Conservation (phyloP, 345 rosid species). For the Gossypium rotundifolium region DNA sequence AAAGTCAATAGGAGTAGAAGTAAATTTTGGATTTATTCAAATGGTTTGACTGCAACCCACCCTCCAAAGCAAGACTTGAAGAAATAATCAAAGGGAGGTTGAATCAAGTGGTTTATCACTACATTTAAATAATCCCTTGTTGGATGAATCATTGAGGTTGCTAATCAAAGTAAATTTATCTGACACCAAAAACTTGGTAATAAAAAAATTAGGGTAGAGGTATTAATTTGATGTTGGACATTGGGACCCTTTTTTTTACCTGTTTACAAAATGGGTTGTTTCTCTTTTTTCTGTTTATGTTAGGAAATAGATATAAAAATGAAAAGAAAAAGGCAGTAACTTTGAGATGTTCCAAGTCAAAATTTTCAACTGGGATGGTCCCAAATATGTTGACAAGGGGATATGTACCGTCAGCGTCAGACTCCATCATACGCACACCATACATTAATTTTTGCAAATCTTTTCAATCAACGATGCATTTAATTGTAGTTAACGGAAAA, state of each 20-base stretch:
- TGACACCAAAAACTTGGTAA: not conserved
- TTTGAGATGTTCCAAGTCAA: not conserved
- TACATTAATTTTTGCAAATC: not conserved
- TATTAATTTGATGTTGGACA: not conserved
- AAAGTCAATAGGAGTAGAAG: not conserved
- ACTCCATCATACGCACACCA: too few species aligned
- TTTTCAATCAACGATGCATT: accelerated
- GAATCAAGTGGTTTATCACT: not conserved
- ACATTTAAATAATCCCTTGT: not conserved
- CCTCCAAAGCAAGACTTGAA: not conserved
- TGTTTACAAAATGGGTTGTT: not conserved
- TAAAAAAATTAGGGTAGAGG: not conserved
- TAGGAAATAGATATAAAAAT: too few species aligned
- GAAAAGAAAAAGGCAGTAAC: too few species aligned
- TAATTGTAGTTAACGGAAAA: too few species aligned
- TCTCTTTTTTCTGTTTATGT: not conserved
- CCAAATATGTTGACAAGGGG: not conserved
- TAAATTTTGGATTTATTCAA: not conserved
- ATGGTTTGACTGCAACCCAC: not conserved
- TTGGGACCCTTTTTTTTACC: not conserved
- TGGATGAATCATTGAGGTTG: not conserved
- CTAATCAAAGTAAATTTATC: not conserved
- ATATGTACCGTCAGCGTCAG: not conserved
- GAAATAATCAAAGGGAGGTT: not conserved
- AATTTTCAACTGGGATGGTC: not conserved